Base-by-base conservation (phyloP, 352 stramenopile genomes). In the Globisporangium middletonii region DNA sequence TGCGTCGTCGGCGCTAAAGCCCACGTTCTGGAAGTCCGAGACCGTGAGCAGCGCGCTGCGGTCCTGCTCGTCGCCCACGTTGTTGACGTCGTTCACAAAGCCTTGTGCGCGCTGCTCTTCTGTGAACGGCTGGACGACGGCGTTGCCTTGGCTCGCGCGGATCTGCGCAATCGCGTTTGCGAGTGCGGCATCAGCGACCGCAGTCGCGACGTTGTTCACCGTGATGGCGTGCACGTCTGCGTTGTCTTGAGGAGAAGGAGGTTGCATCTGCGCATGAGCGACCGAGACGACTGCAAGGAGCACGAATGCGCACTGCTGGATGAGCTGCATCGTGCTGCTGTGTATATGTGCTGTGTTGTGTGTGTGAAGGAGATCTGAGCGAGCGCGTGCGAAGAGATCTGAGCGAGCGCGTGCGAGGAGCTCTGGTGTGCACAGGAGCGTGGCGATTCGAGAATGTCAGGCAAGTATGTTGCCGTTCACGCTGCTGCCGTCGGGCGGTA, bases 21-120 rank as follows among this genome's bases (percentile, higher is more conserved):
- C 59, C 13, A 37, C 53, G 53, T 64, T 64, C 45, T 59, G 52
- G 41, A 64, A 64, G 46, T 64, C 59, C 28, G 59, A 59, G 18
- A 64, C 52, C 18, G 52, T 64, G 2, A 56, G 45, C 38, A 55
- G 27, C n/a, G 38, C n/a, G 23, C 23, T 26, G n/a, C 42, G 15
- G 37, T 37, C 12, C 50, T 42, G 27, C 23, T 28, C 37, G 12
- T 23, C 19, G 15, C 9, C 18, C 16, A 16, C 27, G 30, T 15
- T 54, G 55, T 54, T 54, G 26, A 56, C 18, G 45, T 55, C 59
- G 47, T 64, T 64, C 11, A 64, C 35, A 15, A 64, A 64, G 33
- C 44, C 41, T 18, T 15, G 27, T 33, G 35, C 27, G 26, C 26
- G 19, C 15, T 43, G 45, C 16, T 42, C 16, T 8, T 50, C 44